Percentiles rank a stretch among this genome's conserved stretches.
phyloP scores from a whole-genome alignment of 208 protist species.

The Acanthamoeba castellanii region DNA sequence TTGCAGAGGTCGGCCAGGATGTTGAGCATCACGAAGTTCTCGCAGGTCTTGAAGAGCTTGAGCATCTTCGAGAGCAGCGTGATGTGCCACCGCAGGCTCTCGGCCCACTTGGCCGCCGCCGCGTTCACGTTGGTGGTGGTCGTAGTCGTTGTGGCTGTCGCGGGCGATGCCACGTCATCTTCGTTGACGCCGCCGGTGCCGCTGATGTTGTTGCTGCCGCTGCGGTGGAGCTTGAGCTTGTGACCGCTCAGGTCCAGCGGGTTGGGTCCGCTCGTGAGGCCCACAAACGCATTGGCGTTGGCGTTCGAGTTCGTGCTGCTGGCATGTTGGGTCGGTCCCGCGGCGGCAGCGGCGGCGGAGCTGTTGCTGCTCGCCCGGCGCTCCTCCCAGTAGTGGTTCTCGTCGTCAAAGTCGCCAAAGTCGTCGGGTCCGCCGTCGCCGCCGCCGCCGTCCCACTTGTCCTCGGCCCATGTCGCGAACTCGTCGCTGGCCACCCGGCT shows the following conservation, averaged over 20 bases:
- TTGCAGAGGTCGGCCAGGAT: constrained; percentile 35
- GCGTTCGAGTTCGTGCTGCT: neutral
- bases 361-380: neutral
- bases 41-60: constrained; percentile 70
- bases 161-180: neutral
- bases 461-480: constrained; percentile 54
- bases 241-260: neutral
- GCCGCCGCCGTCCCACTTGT: neutral
- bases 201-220: neutral
- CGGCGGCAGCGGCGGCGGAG: neutral
- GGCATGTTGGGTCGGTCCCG: neutral
- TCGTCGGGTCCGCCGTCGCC: neutral
- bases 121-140: neutral
- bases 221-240: neutral
- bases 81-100: constrained; percentile 46
- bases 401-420: neutral
- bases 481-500: neutral
- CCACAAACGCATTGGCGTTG: constrained; percentile 13
- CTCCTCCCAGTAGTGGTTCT: constrained; percentile 7
- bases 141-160: neutral
- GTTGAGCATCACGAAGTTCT: constrained; percentile 73
- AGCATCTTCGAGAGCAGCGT: constrained; percentile 64
- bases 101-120: constrained; percentile 12
- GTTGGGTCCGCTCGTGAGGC: neutral
- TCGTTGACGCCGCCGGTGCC: neutral